Evolutionary conservation across 164 flowering plant species (phyloP).

Genomic region (Protea cynaroides): DNA sequence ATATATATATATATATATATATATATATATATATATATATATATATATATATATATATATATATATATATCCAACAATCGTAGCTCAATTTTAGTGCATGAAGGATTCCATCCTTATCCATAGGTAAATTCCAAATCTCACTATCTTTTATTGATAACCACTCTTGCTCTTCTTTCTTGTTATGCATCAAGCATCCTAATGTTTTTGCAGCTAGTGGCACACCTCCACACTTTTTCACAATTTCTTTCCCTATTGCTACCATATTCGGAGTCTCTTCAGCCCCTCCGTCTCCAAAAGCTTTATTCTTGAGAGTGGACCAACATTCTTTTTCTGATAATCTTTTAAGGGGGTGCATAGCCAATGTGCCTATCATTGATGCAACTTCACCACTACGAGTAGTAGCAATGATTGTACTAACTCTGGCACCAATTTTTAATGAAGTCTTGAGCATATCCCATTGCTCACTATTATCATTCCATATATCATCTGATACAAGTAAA

Average conservation of each 20-base stretch:
- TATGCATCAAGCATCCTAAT: background rate
- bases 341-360: background rate
- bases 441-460: background rate
- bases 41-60: too few relatives aligned
- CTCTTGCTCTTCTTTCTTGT: background rate
- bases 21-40: too few relatives aligned
- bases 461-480: background rate
- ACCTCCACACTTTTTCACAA: background rate
- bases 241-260: background rate
- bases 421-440: too few relatives aligned
- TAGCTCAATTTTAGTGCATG: too few relatives aligned
- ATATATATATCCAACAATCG: too few relatives aligned
- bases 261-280: background rate
- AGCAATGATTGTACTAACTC: too few relatives aligned
- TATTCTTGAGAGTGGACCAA: background rate
- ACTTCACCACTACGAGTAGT: too few relatives aligned
- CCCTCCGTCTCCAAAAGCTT: background rate
- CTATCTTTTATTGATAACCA: background rate
- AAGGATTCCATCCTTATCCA: background rate
- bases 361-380: background rate
- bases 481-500: background rate
- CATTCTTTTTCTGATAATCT: background rate
- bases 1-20: too few relatives aligned
- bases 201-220: background rate
- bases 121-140: background rate